Conservation (phyloP, 345 rosid species). For the Camelina hispida region DNA sequence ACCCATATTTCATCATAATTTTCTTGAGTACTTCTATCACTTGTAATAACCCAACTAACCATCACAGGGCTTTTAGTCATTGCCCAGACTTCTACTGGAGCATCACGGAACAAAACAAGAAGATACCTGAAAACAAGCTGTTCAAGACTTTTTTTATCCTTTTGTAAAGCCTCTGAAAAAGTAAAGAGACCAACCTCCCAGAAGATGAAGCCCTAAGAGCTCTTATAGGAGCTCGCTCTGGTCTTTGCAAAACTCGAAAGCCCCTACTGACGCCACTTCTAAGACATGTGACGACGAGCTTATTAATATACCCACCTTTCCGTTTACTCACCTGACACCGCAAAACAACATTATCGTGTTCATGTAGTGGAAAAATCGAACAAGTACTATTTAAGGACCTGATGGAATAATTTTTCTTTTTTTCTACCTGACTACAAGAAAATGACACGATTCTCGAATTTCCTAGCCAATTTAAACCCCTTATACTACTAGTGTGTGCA, state of each 20-base stretch:
- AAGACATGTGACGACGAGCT: slow-evolving; percentile 79
- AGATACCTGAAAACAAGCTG: slow-evolving; percentile 66
- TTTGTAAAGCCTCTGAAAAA: slow-evolving; percentile 9
- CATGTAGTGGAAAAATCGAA: not conserved
- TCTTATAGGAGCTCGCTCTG: slow-evolving; percentile 86
- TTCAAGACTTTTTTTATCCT: not conserved
- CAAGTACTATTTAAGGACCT: not conserved
- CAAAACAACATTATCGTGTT: slow-evolving; percentile 14
- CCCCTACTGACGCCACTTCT: slow-evolving; percentile 82
- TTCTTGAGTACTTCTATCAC: not conserved
- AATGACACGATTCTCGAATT: slow-evolving; percentile 90
- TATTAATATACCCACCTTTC: slow-evolving; percentile 79
- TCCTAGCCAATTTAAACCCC: slow-evolving; percentile 92
- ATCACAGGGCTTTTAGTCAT: slow-evolving; percentile 89
- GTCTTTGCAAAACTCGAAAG: slow-evolving; percentile 80
- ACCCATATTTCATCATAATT: not conserved
- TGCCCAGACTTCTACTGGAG: slow-evolving; percentile 97
- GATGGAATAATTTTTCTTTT: not conserved
- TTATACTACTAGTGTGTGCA: slow-evolving; percentile 66
- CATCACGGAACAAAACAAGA: slow-evolving; percentile 89
- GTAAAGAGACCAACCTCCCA: slow-evolving; percentile 63
- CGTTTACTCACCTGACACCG: slow-evolving; percentile 70
- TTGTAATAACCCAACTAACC: slow-evolving; percentile 48
- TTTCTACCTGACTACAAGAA: slow-evolving; percentile 64
- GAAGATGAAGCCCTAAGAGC: slow-evolving; percentile 83